A percentile compares a stretch with the other conserved stretches of the same genome.
Conservation (phyloP, 2,329 filamentous ascomycete genomes). For the Talaromyces sp. region DNA sequence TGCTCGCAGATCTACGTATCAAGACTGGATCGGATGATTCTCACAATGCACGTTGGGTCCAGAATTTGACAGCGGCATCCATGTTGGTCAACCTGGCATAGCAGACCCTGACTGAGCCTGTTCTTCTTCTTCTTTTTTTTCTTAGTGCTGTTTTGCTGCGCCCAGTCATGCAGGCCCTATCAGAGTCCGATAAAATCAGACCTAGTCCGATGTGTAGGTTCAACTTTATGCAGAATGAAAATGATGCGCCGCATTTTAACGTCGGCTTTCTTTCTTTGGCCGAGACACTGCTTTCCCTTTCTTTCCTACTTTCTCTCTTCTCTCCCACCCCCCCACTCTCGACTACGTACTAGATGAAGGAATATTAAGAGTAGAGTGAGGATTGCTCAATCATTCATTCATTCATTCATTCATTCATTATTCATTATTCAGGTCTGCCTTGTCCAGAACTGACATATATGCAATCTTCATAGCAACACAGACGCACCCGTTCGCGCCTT, state of each 20-base stretch:
- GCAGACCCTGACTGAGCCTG: slow-evolving; percentile 9
- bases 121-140: background rate
- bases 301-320: background rate
- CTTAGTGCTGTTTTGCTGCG: slow-evolving; percentile 3
- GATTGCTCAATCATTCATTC: slow-evolving; percentile 9
- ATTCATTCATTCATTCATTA: slow-evolving; percentile 12
- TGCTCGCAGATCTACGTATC: slow-evolving; percentile 14
- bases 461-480: background rate
- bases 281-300: slow-evolving; percentile 3
- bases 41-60: slow-evolving; percentile 12
- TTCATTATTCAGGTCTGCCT: slow-evolving; percentile 5
- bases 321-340: slow-evolving; percentile 5
- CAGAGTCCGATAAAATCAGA: slow-evolving; percentile 8
- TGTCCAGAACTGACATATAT: background rate
- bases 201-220: slow-evolving; percentile 17
- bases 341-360: slow-evolving; percentile 14
- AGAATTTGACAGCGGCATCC: slow-evolving; percentile 15
- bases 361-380: slow-evolving; percentile 11
- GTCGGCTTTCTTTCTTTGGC: slow-evolving; percentile 17
- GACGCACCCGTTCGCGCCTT: background rate
- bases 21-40: slow-evolving; percentile 13
- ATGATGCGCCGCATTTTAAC: slow-evolving; percentile 19
- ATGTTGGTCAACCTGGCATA: slow-evolving; percentile 12
- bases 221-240: slow-evolving; percentile 16
- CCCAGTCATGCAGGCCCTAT: slow-evolving; percentile 15